Evolutionary conservation across 176 grass and related monocot species (phyloP), one percentile per base, ranked within the genome.

Genomic region (Phragmites australis): DNA sequence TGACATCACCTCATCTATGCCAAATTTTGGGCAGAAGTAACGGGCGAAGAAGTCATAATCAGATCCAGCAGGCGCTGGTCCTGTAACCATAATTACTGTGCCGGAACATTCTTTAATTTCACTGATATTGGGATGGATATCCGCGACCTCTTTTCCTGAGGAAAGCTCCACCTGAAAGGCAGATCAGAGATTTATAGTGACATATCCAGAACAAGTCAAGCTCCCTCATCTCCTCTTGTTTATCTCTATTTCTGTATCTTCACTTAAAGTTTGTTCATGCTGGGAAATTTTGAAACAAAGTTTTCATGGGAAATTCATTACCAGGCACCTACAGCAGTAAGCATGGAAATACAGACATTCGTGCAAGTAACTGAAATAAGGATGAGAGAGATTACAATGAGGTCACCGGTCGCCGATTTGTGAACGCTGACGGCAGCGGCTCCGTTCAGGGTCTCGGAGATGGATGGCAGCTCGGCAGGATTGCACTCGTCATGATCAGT

Each of bases 11-110:
- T 97, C 91, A 82, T 84, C 50, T 74, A 97, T 0, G 9, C 91
- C 91, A 34, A 89, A 68, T 81, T 92, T 92, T 45, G 90, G 90
- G 68, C 74, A 81, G 78, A 92, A 89, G 41, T 79, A 91, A 47
- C 91, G 91, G 23, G 73, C 90, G 69, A 91, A 97, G 27, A 93
- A 93, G 69, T 97, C 91, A 72, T 86, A 93, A 75, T 58, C 88
- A 88, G 91, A 97, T 77, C 75, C 89, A 81, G 58, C 39, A 30
- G 91, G 84, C 27, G 91, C 91, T 32, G 76, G 76, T 54, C 88
- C 91, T 48, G 94, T 97, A 65, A 93, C 7, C 65, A 91, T 78
- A 65, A 97, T 3, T 44, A 84, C 89, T 67, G 78, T 77, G n/a
- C 84, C 75, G 1, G 84, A 70, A 65, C 82, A 89, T 23, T 76